Conservation (phyloP, 2,329 filamentous ascomycete genomes). For the Colletotrichum shisoi region DNA sequence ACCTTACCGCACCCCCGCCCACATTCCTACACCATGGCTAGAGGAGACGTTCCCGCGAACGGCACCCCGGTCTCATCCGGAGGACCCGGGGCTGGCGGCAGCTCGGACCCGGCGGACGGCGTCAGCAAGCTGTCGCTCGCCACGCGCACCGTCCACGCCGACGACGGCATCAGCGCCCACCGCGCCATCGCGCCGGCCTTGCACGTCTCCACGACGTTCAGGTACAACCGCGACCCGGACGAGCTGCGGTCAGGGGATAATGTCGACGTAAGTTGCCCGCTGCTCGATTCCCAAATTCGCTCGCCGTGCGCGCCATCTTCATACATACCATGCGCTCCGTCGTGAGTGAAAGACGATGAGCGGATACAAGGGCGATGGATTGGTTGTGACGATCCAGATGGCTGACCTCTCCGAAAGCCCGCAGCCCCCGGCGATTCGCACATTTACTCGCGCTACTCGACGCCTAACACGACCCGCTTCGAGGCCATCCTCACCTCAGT, state of each 20-base stretch:
- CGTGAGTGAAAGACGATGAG: not conserved
- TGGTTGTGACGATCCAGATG: not conserved
- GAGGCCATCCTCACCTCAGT: conserved; percentile 81
- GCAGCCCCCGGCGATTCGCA: conserved; percentile 67
- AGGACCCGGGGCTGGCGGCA: conserved; percentile 6
- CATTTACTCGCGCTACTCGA: conserved; percentile 82
- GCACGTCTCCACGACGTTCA: conserved; percentile 90
- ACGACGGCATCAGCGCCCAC: conserved; percentile 76
- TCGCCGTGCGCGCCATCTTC: not conserved
- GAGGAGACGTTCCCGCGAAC: conserved; percentile 21
- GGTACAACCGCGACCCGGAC: conserved; percentile 76
- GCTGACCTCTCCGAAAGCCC: conserved; percentile 50
- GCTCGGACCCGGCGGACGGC: conserved; percentile 30
- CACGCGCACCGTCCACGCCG: conserved; percentile 81
- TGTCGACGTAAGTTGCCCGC: conserved; percentile 58
- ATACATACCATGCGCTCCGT: not conserved
- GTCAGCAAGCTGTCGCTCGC: conserved; percentile 62
- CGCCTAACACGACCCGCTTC: conserved; percentile 83
- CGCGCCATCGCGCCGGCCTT: conserved; percentile 86
- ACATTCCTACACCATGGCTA: conserved; percentile 11
- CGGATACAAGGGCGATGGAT: not conserved
- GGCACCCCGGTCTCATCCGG: conserved; percentile 9
- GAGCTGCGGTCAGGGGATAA: conserved; percentile 64
- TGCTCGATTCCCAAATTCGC: not conserved
- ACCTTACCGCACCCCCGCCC: not conserved